phyloP scores from a whole-genome alignment of 768 basidiomycete genomes.

The Mycena chlorophos region DNA sequence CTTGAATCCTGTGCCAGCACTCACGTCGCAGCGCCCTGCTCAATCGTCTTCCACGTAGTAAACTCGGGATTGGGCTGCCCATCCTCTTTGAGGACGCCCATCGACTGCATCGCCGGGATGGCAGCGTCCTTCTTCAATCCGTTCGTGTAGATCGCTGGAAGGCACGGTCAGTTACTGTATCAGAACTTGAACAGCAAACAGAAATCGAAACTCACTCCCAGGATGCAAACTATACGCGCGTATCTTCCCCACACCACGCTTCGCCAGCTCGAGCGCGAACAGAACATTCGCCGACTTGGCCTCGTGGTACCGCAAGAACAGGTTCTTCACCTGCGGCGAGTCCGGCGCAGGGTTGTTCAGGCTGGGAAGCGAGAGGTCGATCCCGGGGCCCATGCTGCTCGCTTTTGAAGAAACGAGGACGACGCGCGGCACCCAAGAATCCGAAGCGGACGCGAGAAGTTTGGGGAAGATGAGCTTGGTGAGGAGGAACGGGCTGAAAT shows the following conservation, averaged over 20 bases:
- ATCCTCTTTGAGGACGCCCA: neutral
- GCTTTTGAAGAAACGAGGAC: slow-evolving; percentile 5
- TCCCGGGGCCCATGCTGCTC: neutral
- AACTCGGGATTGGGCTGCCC: neutral
- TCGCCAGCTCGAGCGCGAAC: slow-evolving; percentile 5
- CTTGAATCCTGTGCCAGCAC: too few relatives aligned
- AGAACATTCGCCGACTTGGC: slow-evolving; percentile 14
- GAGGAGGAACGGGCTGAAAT: slow-evolving; percentile 10
- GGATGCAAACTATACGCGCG: slow-evolving; percentile 13
- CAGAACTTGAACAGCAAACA: neutral
- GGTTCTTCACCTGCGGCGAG: neutral
- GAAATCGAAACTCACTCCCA: neutral
- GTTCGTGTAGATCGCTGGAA: neutral
- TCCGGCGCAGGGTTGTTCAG: neutral
- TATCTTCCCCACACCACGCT: neutral
- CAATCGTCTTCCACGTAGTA: slow-evolving; percentile 7
- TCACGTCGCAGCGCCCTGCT: slow-evolving; percentile 20
- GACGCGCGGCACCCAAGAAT: neutral
- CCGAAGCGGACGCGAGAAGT: slow-evolving; percentile 1
- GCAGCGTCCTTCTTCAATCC: neutral
- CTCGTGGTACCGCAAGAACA: neutral
- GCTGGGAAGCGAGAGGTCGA: neutral
- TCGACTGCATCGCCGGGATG: neutral
- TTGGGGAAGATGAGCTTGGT: slow-evolving; percentile 10
- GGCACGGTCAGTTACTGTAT: neutral